These are phyloP conservation scores for Carex pumila DNA, from an alignment of 176 grass and related monocot species.

Conservation along the genomic window DNA sequence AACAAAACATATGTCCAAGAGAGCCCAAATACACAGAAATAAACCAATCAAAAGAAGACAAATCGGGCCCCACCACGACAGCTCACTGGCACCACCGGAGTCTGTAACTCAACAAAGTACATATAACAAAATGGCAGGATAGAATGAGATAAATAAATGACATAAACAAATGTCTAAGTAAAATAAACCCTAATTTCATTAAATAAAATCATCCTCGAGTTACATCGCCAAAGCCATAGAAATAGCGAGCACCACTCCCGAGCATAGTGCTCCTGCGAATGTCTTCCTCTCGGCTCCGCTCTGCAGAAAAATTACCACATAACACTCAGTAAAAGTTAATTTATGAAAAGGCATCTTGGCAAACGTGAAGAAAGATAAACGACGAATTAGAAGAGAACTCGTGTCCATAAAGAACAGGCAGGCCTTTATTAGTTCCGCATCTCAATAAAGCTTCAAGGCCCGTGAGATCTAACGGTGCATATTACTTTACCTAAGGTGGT, in stretches of 20 bases:
- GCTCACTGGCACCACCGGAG: not conserved
- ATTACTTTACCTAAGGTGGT: not conserved
- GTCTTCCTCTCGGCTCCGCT: slow-evolving; percentile 5
- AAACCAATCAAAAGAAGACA: slow-evolving; percentile 13
- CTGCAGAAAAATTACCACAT: not conserved
- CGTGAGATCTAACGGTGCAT: not conserved
- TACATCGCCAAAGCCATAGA: slow-evolving; percentile 19
- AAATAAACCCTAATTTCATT: slow-evolving; percentile 11
- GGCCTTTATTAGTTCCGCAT: not conserved
- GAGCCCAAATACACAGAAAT: slow-evolving; percentile 18
- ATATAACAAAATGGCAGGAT: slow-evolving; percentile 12
- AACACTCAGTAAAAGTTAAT: not conserved
- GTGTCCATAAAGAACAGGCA: not conserved
- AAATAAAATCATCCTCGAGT: slow-evolving; percentile 1
- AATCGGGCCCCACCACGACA: not conserved
- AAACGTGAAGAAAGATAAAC: not conserved
- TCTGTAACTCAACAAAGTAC: not conserved
- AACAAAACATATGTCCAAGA: slow-evolving; percentile 13
- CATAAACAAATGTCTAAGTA: slow-evolving; percentile 10
- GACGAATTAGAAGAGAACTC: not conserved
- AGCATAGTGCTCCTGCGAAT: not conserved
- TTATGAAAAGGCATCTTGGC: not conserved
- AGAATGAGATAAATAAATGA: not conserved
- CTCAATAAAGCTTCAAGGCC: not conserved
- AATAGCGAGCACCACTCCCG: not conserved